Evolutionary conservation across 129 eudicot genomes (phyloP), one percentile per base, ranked within the genome.

Genomic region (Solidago caesia): DNA sequence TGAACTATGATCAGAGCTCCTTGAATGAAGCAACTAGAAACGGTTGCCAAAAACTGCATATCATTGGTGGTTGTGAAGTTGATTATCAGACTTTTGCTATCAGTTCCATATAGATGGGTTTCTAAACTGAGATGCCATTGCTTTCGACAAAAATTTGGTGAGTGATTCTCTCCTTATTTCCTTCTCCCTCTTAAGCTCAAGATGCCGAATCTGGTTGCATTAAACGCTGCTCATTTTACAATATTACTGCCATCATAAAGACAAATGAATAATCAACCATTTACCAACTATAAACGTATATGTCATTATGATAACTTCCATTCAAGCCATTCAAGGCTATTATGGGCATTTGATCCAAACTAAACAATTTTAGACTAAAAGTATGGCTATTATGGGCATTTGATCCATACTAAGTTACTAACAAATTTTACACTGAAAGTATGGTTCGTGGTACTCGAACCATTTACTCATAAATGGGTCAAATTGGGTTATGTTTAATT

Each of bases 71-170:
- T 9, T 16, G 66, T 71, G 75, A 71, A 56, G 42, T 10, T 56
- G 64, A 27, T 47, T 59, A 26, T 64, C 9, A 27, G 33, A 47
- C 10, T 33, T 47, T 6, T 47, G 21, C 51, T 13, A 6, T 70
- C 56, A 91, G 69, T 72, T 90, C 96, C 98, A 88, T 60, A 93
- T 88, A 65, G 91, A 84, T 6, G 96, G 91, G 69, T 88, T 88
- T 84, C 97, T 85, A 71, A 90, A 94, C 70, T 94, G 97, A 52
- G 93, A 83, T 26, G 91, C 84, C 88, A 88, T 82, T 73, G 96
- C 97, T 63, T 90, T 91, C 2, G 70, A 80, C 26, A 94, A 83
- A 77, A 90, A 94, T 55, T 89, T 90, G 72, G 80, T 80, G 71
- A 92, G 87, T 14, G 75, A 49, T 81, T 76, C 89, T 76, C 91